Evolutionary conservation across 1,139 yeast genomes (phyloP), one percentile per base, ranked within the genome.

Genomic region (Taphrina sp.): DNA sequence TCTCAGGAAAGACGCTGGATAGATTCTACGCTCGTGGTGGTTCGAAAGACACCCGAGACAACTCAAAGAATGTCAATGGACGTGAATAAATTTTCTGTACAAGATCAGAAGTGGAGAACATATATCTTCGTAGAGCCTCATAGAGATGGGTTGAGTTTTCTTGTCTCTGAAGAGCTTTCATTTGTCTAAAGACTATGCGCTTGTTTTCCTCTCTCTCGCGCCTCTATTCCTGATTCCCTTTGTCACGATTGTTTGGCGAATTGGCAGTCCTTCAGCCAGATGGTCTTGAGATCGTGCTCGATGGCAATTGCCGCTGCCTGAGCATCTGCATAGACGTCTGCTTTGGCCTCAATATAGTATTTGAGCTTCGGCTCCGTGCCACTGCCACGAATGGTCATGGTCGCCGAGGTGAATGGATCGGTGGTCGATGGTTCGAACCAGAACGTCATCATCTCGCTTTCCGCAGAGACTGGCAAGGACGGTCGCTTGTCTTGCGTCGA

Each of bases 301-400:
- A 43, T 43, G 20, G 16, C 47, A n/a, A 10, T 24, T 12, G 47
- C 47, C 7, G 47, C 47, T 12, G 24, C 29, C 14, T 28, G 10
- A 17, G 47, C 47, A 3, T 20, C 26, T 19, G 24, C 37, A 20
- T 24, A 31, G 29, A 19, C 17, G 2, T 29, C 31, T 19, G 34
- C 26, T 17, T 20, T 3, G 10, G 38, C 47, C 26, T 92, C 97
- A 41, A 92, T 83, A 70, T 92, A 92, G 0, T 90, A 87, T 69
- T 92, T 92, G 60, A 92, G 73, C 66, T 92, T 92, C 2, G 97
- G 97, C 67, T 92, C 98, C 0, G 98, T 92, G 7, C 98, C 98
- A 3, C 96, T 87, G 0, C 97, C 96, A 52, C 98, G 76, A 51
- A 87, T 82, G 0, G 97, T 90, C 67, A 90, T 83, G 39, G 95